phyloP scores from a whole-genome alignment of 805 yeast genomes.

The Yarrowia sp. region DNA sequence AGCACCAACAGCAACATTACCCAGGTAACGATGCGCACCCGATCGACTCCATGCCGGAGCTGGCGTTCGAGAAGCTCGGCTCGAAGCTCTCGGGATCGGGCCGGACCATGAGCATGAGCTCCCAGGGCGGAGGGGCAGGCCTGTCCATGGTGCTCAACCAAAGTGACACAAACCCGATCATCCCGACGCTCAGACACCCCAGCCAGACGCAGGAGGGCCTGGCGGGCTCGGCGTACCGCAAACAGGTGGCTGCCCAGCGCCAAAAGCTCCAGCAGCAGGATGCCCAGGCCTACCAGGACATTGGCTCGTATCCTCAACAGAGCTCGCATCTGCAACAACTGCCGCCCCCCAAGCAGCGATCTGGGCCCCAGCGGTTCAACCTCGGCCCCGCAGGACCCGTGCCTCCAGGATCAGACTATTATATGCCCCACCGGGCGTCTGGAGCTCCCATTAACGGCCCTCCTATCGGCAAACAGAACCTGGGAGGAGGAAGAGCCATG shows the following conservation, averaged over 20 bases:
- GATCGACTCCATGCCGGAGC: slow-evolving; percentile 38
- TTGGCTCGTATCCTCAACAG: slow-evolving; percentile 30
- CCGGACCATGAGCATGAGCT: slow-evolving; percentile 17
- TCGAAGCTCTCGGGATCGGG: slow-evolving; percentile 35
- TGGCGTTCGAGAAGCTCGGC: slow-evolving; percentile 28
- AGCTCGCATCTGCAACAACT: slow-evolving; percentile 25
- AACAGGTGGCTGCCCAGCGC: slow-evolving; percentile 33
- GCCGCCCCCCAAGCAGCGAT: slow-evolving; percentile 25
- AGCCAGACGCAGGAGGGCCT: slow-evolving; percentile 8
- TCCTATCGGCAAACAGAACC: slow-evolving; percentile 10
- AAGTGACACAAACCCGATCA: slow-evolving; percentile 28
- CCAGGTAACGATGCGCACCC: slow-evolving; percentile 5
- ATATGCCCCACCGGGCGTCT: slow-evolving; percentile 29
- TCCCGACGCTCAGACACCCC: slow-evolving; percentile 27
- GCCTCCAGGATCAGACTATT: slow-evolving; percentile 22
- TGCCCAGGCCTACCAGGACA: slow-evolving; percentile 32
- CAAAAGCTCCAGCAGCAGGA: slow-evolving; percentile 32
- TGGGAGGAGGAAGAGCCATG: slow-evolving; percentile 25
- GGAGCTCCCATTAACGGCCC: slow-evolving; percentile 20
- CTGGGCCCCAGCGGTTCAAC: slow-evolving; percentile 22
- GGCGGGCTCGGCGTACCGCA: slow-evolving; percentile 31
- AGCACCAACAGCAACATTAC: slow-evolving; percentile 1
- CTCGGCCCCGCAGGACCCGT: slow-evolving; percentile 11
- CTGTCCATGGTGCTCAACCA: slow-evolving; percentile 32
- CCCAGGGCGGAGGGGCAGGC: slow-evolving; percentile 14